phyloP scores from a whole-genome alignment of 2,329 filamentous ascomycete genomes.

The Fusarium keratoplasticum region DNA sequence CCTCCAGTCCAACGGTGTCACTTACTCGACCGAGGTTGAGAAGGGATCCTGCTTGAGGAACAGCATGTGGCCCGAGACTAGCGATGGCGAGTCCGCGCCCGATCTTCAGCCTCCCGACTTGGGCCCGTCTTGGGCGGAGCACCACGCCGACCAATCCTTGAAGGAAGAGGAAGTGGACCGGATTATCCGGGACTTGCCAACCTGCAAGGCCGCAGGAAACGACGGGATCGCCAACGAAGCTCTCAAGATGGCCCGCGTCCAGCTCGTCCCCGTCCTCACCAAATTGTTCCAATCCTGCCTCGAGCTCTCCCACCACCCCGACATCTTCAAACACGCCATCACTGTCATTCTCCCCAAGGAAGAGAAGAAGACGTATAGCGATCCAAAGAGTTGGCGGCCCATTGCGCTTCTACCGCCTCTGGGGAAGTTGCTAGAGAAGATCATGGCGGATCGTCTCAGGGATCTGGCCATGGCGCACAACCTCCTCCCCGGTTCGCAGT shows the following conservation, averaged over 20 bases:
- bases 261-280: not conserved
- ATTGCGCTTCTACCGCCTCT: constrained; percentile 7
- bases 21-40: not conserved
- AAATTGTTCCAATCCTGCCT: constrained; percentile 5
- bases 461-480: not conserved
- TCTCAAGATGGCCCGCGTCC: constrained; percentile 1
- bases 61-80: constrained; percentile 1
- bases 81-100: not conserved
- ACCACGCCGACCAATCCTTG: not conserved
- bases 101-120: not conserved
- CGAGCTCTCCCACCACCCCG: constrained; percentile 2
- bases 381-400: constrained; percentile 9
- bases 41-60: not conserved
- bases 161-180: not conserved
- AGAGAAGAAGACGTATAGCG: not conserved
- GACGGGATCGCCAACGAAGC: constrained; percentile 13
- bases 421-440: constrained; percentile 14
- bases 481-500: constrained; percentile 9
- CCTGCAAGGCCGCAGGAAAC: not conserved
- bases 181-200: not conserved
- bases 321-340: constrained; percentile 5
- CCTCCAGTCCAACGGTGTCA: not conserved
- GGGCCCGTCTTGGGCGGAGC: not conserved
- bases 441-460: constrained; percentile 5
- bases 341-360: constrained; percentile 11